Percentiles rank a stretch among this genome's conserved stretches.
Conservation (phyloP, 2,329 filamentous ascomycete species). For the Fusarium pininemorale region DNA sequence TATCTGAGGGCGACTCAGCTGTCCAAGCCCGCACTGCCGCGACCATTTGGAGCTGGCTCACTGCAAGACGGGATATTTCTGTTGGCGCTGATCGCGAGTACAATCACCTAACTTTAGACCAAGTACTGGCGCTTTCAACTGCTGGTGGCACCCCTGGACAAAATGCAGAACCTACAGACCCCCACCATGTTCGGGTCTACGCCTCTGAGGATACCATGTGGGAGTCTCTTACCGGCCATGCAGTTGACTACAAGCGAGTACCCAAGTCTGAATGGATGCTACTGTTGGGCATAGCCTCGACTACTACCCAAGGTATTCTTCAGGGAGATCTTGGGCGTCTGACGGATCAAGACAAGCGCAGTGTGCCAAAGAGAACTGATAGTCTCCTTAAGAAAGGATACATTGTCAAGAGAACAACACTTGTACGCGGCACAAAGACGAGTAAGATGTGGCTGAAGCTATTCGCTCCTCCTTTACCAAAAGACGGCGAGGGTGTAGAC, state of each 20-base stretch:
- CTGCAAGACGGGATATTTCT: conserved; percentile 48
- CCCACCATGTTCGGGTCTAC: conserved; percentile 49
- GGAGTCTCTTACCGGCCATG: conserved; percentile 68
- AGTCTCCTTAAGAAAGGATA: conserved; percentile 68
- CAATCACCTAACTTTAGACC: conserved; percentile 52
- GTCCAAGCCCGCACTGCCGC: conserved; percentile 42
- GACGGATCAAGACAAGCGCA: conserved; percentile 70
- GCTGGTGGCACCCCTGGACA: conserved; percentile 2
- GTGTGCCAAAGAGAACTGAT: conserved; percentile 69
- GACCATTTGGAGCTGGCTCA: conserved; percentile 51
- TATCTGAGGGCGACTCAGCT: conserved; percentile 13
- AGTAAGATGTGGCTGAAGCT: conserved; percentile 69
- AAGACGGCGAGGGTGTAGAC: conserved; percentile 42
- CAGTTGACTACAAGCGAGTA: conserved; percentile 65
- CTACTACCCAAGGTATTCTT: conserved; percentile 63
- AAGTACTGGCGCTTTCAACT: conserved; percentile 41
- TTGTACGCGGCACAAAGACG: conserved; percentile 67
- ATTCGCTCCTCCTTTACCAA: conserved; percentile 60
- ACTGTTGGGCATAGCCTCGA: conserved; percentile 65
- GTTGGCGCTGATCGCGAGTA: conserved; percentile 46
- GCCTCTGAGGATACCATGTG: conserved; percentile 66
- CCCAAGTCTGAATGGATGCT: conserved; percentile 68
- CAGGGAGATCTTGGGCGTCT: conserved; percentile 68
- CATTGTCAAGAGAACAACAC: conserved; percentile 67
- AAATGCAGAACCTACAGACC: neutral